phyloP scores from a whole-genome alignment of 1,284 basidiomycete genomes.

The Boletellus deceptivus region DNA sequence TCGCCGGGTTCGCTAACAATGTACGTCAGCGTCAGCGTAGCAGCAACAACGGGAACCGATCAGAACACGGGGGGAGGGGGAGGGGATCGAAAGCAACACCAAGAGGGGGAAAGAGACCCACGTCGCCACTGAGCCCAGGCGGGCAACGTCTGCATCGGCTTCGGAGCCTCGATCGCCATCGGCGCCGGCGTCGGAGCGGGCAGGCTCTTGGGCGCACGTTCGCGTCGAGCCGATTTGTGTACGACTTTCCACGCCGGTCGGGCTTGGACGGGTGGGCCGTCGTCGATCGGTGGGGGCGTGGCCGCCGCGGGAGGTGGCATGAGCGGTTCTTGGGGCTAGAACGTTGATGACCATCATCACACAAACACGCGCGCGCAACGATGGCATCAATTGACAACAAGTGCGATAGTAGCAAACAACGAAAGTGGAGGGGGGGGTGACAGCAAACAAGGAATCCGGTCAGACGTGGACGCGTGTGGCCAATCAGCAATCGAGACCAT shows the following conservation, averaged over 20 bases:
- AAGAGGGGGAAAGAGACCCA: slow-evolving; percentile 33
- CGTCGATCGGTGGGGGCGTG: slow-evolving; percentile 37
- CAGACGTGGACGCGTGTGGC: no score
- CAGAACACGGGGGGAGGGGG: no score
- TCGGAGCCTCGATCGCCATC: slow-evolving; percentile 43
- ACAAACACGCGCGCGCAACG: no score
- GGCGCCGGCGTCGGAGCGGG: slow-evolving; percentile 40
- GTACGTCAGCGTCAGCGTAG: no score
- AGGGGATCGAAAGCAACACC: no score
- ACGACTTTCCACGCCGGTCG: slow-evolving; percentile 71
- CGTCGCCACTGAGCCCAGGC: slow-evolving; percentile 79
- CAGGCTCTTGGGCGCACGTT: slow-evolving; percentile 37
- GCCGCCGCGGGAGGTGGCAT: slow-evolving; percentile 34
- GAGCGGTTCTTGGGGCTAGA: slow-evolving; percentile 33
- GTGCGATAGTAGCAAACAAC: no score
- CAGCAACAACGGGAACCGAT: no score
- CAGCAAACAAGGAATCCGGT: no score
- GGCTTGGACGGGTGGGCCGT: slow-evolving; percentile 45
- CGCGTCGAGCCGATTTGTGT: slow-evolving; percentile 56
- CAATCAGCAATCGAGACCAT: no score
- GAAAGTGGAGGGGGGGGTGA: no score
- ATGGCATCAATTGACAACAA: no score
- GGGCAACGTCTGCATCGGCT: slow-evolving; percentile 53
- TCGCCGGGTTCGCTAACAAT: slow-evolving; percentile 50
- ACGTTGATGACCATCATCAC: no score